Evolutionary conservation across 23 red algal genomes (phyloP).

Genomic region (Pyropia yezoensis): DNA sequence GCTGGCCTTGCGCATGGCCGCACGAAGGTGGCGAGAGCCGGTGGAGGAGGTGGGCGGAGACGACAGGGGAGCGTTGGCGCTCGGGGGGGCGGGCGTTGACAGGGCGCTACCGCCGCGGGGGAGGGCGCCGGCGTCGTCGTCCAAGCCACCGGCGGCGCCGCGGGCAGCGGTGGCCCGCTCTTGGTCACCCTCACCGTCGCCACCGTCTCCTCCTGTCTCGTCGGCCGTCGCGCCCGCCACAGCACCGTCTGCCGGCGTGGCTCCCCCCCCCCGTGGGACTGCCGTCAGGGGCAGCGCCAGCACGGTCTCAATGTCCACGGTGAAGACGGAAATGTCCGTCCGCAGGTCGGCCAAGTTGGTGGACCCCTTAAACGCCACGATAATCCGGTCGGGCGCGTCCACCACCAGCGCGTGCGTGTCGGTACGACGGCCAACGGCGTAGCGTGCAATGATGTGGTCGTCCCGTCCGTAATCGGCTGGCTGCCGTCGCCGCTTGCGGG

Average conservation of each 20-base stretch:
- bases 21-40: no score
- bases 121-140: no score
- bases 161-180: neutral
- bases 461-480: slow-evolving; percentile 6
- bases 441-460: neutral
- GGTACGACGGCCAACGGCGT: slow-evolving; percentile 10
- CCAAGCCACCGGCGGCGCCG: no score
- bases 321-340: slow-evolving; percentile 46
- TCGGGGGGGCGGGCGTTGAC: no score
- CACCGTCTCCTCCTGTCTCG: neutral
- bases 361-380: slow-evolving; percentile 63
- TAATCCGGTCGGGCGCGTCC: slow-evolving; percentile 58
- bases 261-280: slow-evolving; percentile 2
- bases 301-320: no score
- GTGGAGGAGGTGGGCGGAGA: no score
- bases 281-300: slow-evolving; percentile 8
- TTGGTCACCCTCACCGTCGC: neutral
- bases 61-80: no score
- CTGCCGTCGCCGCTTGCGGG: slow-evolving; percentile 3
- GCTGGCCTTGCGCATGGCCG: no score
- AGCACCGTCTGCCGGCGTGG: neutral
- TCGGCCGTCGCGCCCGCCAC: neutral
- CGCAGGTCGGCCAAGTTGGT: slow-evolving; percentile 41
- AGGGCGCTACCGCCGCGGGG: no score
- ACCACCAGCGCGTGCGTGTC: slow-evolving; percentile 65